Conservation (phyloP, 257 asterid genomes). For the Nemophila menziesii region DNA sequence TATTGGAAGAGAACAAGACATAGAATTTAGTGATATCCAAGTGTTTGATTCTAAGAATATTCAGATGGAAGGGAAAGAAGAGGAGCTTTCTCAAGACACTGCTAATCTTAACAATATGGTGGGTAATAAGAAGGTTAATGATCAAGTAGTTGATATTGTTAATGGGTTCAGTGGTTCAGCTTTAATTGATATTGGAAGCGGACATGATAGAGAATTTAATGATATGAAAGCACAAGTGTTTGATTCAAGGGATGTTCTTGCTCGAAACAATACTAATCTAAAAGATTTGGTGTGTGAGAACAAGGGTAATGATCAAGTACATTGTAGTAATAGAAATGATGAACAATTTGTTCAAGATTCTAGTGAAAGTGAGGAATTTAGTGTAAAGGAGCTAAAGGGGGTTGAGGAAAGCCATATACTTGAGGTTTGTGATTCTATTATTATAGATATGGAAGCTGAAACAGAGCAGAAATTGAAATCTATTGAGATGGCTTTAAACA, state of each 20-base stretch:
- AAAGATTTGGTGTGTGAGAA: constrained; percentile 15
- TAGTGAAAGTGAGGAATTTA: constrained; percentile 19
- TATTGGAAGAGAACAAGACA: too few relatives aligned
- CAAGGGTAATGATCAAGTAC: constrained; percentile 13
- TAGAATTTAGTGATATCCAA: too few relatives aligned
- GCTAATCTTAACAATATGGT: constrained; percentile 16
- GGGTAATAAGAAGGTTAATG: constrained; percentile 18
- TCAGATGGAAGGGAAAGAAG: constrained; percentile 7
- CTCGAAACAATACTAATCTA: constrained; percentile 10
- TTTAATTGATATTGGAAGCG: constrained; percentile 13
- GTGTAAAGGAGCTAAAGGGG: constrained; percentile 17
- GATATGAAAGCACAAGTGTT: constrained; percentile 13
- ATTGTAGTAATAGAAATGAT: constrained; percentile 19
- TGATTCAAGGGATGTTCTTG: constrained; percentile 16
- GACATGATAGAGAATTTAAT: constrained; percentile 9
- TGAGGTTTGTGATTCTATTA: constrained; percentile 34
- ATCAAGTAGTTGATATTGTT: constrained; percentile 13
- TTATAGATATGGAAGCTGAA: constrained; percentile 28
- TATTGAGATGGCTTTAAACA: constrained; percentile 17
- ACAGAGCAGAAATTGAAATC: constrained; percentile 14
- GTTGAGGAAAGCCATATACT: constrained; percentile 17
- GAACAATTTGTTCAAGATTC: constrained; percentile 2
- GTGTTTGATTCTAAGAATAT: too few relatives aligned
- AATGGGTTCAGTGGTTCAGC: constrained; percentile 22
- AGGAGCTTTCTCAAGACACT: constrained; percentile 14